Percentiles rank a stretch among this genome's conserved stretches.
Evolutionary conservation across 352 stramenopile genomes (phyloP).

Genomic region (Stephanocyclus meneghinianus): DNA sequence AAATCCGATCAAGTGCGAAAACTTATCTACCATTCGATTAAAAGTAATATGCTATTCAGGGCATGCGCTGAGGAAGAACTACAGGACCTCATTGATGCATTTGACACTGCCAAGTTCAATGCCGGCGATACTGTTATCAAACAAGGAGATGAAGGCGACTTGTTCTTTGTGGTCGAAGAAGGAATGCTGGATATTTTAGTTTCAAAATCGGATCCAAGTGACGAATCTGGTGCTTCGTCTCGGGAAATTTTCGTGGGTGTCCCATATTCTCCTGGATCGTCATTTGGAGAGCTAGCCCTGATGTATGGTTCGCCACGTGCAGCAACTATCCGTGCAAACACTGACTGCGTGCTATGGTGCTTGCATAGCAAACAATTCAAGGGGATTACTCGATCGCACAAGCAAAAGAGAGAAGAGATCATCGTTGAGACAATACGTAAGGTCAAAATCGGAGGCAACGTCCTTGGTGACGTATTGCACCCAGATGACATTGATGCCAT

Average conservation of each 20-base stretch:
- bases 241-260: constrained; percentile 56
- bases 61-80: constrained; percentile 66
- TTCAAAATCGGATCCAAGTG: constrained; percentile 3
- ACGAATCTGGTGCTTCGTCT: constrained; percentile 12
- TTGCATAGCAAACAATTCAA: constrained; percentile 85
- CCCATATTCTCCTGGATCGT: constrained; percentile 61
- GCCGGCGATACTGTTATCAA: constrained; percentile 74
- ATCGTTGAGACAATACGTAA: constrained; percentile 58
- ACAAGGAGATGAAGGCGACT: constrained; percentile 78
- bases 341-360: constrained; percentile 88
- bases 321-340: constrained; percentile 88
- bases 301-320: constrained; percentile 95
- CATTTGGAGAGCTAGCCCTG: constrained; percentile 95
- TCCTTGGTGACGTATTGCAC: constrained; percentile 56
- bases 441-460: constrained; percentile 56
- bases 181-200: constrained; percentile 77
- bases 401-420: constrained; percentile 59
- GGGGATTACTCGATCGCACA: constrained; percentile 67
- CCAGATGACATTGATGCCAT: constrained; percentile 55
- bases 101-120: constrained; percentile 68
- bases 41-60: constrained; percentile 79
- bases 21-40: constrained; percentile 77
- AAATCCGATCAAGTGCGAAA: constrained; percentile 73
- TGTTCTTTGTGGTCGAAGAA: constrained; percentile 83
- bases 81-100: constrained; percentile 72